phyloP scores from a whole-genome alignment of 2,329 filamentous ascomycete species.

The Hirsutella minnesotensis region DNA sequence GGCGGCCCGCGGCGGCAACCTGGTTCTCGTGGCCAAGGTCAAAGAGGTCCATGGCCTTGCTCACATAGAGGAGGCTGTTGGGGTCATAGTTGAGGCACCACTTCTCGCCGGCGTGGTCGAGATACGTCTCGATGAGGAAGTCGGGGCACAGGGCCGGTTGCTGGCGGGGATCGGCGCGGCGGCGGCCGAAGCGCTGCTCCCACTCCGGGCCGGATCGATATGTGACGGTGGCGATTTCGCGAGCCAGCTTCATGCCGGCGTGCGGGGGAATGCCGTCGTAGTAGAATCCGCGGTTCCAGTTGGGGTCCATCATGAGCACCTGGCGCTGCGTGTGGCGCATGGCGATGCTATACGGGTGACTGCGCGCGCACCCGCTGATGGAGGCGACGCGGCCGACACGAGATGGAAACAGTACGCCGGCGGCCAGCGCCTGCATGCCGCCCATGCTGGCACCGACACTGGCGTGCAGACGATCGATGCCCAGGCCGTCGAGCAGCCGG shows the following conservation, averaged over 20 bases:
- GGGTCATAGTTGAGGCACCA: conserved; percentile 95
- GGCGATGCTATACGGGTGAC: conserved; percentile 94
- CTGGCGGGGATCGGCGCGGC: conserved; percentile 73
- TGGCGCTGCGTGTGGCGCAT: conserved; percentile 97
- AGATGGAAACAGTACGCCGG: conserved; percentile 71
- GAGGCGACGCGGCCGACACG: conserved; percentile 74
- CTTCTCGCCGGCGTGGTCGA: conserved; percentile 96
- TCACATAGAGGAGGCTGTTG: conserved; percentile 90
- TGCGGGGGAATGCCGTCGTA: conserved; percentile 83
- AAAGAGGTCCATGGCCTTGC: conserved; percentile 98
- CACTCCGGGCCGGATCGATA: conserved; percentile 95
- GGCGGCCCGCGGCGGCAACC: conserved; percentile 45
- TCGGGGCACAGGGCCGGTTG: conserved; percentile 93
- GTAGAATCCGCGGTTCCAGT: conserved; percentile 94
- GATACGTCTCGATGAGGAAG: conserved; percentile 94
- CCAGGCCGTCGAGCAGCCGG: conserved; percentile 67
- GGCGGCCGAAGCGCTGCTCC: conserved; percentile 86
- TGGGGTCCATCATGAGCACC: conserved; percentile 97
- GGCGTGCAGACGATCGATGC: conserved; percentile 70
- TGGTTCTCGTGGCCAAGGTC: conserved; percentile 71
- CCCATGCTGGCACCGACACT: conserved; percentile 97
- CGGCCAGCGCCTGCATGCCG: conserved; percentile 91
- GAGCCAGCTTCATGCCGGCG: conserved; percentile 92
- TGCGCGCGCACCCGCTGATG: conserved; percentile 87
- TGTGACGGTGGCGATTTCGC: conserved; percentile 94